These are phyloP conservation scores for Chaetomium cochliodes DNA, from an alignment of 495 filamentous ascomycete genomes.

Conservation along the genomic window DNA sequence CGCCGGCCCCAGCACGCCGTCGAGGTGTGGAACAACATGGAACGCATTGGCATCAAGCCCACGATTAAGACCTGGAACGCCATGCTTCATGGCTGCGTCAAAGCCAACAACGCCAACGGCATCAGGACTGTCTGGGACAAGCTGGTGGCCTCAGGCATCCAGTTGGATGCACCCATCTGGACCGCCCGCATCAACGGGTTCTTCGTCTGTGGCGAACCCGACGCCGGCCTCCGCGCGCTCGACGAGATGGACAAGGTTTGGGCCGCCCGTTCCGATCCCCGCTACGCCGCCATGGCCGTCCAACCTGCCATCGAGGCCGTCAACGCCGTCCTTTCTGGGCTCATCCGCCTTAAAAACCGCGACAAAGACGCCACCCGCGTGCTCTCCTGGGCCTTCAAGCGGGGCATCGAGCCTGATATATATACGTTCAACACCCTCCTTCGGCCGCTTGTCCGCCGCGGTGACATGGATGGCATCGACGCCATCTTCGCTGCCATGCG, in stretches of 20 bases:
- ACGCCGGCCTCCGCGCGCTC: slow-evolving; percentile 56
- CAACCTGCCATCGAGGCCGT: slow-evolving; percentile 60
- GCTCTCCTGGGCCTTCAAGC: slow-evolving; percentile 56
- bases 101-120: slow-evolving; percentile 46
- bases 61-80: slow-evolving; percentile 58
- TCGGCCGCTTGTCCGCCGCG: slow-evolving; percentile 50
- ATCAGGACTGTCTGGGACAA: slow-evolving; percentile 59
- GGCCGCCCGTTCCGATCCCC: slow-evolving; percentile 38
- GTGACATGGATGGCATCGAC: slow-evolving; percentile 37
- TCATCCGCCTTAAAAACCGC: slow-evolving; percentile 37
- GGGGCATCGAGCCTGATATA: slow-evolving; percentile 58
- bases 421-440: slow-evolving; percentile 71
- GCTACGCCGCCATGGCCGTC: slow-evolving; percentile 42
- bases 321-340: slow-evolving; percentile 57
- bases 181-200: slow-evolving; percentile 61
- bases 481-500: slow-evolving; percentile 47
- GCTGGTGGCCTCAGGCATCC: slow-evolving; percentile 49
- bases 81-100: slow-evolving; percentile 61
- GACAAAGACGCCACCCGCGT: slow-evolving; percentile 44
- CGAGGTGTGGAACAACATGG: slow-evolving; percentile 60
- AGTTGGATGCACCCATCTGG: slow-evolving; percentile 60
- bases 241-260: slow-evolving; percentile 58
- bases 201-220: slow-evolving; percentile 46
- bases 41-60: slow-evolving; percentile 49
- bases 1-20: slow-evolving; percentile 49